Base-by-base conservation (phyloP, 129 eudicot genomes). In the Helianthus tuberosus region DNA sequence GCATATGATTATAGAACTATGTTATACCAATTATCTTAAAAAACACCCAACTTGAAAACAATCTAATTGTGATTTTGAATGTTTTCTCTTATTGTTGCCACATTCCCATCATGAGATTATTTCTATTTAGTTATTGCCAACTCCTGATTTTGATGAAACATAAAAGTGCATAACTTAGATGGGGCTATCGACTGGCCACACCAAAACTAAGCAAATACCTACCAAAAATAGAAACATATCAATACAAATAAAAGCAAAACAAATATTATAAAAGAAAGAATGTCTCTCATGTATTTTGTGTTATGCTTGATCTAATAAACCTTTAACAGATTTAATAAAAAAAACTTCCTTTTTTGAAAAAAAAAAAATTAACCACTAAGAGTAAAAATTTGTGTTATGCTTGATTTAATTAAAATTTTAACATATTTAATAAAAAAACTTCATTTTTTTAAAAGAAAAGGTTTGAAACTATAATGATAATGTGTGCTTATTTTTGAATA, bases 121-220 rank as follows among this genome's bases (percentile, higher is more conserved):
- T 57, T 10, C 13, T 2, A 23, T 57, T 57, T 57, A 57, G 13
- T 20, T 55, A 55, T 17, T 55, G 32, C 62, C 32, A 17, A 55
- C 62, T 55, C 35, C 14, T 23, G 35, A 55, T 55, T 1, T 20
- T 55, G 32, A 20, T 55, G 62, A 57, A 55, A 57, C 35, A 20
- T 55, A 55, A 55, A 55, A 55, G 62, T 8, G 36, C 35, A 20
- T 55, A 20, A 57, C 63, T 57, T 57, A 57, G 35, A 57, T 57
- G 63, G 63, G 63, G 63, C 63, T 57, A 57, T 15, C 20, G 7
- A n/a, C 1, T 43, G 47, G 47, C 47, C 47, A 43, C 47, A 43
- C 36, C 36, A 43, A 43, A 43, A 43, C 0, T 7, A 43, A 7
- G 47, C 47, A 43, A 43, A 43, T 43, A 43, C 47, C 47, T 43